Percentiles rank a stretch among this genome's conserved stretches.
Evolutionary conservation across 139 green algal species (phyloP).

Genomic region (Chlorella sp.): DNA sequence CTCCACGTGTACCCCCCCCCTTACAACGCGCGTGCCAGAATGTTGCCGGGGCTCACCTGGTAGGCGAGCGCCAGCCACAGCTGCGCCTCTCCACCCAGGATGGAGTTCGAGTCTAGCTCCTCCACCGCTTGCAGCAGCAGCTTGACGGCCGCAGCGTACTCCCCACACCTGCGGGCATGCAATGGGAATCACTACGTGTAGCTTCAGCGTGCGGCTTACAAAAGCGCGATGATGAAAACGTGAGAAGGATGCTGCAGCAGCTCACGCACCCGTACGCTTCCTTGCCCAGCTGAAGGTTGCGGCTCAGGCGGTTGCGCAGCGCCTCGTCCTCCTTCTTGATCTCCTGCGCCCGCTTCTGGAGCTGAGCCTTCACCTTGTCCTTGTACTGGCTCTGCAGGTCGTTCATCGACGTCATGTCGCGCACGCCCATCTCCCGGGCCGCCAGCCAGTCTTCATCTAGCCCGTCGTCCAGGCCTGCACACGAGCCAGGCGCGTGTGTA

Average conservation of each 20-base stretch:
- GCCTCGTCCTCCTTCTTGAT: constrained; percentile 30
- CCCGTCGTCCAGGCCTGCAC: constrained; percentile 49
- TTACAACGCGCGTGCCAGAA: background rate
- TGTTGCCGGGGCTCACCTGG: constrained; percentile 36
- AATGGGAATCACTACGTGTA: too few relatives aligned
- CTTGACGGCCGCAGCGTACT: constrained; percentile 45
- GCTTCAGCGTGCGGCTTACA: too few relatives aligned
- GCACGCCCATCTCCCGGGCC: constrained; percentile 54
- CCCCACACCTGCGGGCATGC: constrained; percentile 40
- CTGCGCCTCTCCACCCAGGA: constrained; percentile 71
- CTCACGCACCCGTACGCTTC: constrained; percentile 29
- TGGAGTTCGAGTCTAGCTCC: constrained; percentile 41
- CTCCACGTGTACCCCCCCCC: background rate
- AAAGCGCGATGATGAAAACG: constrained; percentile 36
- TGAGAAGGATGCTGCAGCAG: background rate
- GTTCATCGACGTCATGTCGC: constrained; percentile 24
- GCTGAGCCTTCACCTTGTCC: constrained; percentile 69
- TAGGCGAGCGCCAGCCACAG: constrained; percentile 85
- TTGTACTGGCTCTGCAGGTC: constrained; percentile 61
- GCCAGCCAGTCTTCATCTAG: constrained; percentile 62
- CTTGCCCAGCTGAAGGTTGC: constrained; percentile 30
- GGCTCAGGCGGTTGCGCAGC: constrained; percentile 24
- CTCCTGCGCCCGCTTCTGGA: constrained; percentile 48
- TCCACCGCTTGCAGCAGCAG: constrained; percentile 58
- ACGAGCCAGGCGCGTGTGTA: too few relatives aligned